Conservation (phyloP, 495 filamentous ascomycete species). For the Penicillium argentinense region DNA sequence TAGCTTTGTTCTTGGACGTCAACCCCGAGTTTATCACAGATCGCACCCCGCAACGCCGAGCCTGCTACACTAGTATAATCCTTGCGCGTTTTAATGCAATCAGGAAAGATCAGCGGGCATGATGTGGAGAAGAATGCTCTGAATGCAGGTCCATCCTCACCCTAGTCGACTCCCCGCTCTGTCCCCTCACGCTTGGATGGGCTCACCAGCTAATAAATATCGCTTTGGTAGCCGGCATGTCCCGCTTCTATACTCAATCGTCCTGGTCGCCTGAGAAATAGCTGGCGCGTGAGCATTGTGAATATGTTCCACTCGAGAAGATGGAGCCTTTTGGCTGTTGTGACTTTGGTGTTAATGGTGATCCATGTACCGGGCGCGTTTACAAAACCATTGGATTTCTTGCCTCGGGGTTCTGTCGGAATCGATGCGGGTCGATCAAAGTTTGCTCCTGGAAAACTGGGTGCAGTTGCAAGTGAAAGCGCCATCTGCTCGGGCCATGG, state of each 20-base stretch:
- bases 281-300: background rate
- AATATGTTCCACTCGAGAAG: constrained; percentile 19
- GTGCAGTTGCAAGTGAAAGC: constrained; percentile 81
- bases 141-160: background rate
- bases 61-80: too few relatives aligned
- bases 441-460: constrained; percentile 45
- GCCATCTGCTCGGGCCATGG: constrained; percentile 75
- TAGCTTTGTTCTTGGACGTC: too few relatives aligned
- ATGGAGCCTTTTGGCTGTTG: constrained; percentile 16
- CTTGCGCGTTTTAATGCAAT: background rate
- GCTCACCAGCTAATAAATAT: background rate
- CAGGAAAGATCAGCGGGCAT: background rate
- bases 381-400: constrained; percentile 24
- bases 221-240: background rate
- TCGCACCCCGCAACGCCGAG: too few relatives aligned
- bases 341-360: constrained; percentile 24
- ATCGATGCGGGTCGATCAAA: background rate
- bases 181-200: background rate
- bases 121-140: constrained; percentile 1
- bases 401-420: background rate
- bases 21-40: too few relatives aligned
- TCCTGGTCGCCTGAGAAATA: background rate
- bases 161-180: background rate
- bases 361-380: constrained; percentile 23
- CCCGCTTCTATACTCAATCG: constrained; percentile 4